These are phyloP conservation scores for Aureobasidium sp. DNA, from an alignment of 2,329 filamentous ascomycete species.

Conservation along the genomic window DNA sequence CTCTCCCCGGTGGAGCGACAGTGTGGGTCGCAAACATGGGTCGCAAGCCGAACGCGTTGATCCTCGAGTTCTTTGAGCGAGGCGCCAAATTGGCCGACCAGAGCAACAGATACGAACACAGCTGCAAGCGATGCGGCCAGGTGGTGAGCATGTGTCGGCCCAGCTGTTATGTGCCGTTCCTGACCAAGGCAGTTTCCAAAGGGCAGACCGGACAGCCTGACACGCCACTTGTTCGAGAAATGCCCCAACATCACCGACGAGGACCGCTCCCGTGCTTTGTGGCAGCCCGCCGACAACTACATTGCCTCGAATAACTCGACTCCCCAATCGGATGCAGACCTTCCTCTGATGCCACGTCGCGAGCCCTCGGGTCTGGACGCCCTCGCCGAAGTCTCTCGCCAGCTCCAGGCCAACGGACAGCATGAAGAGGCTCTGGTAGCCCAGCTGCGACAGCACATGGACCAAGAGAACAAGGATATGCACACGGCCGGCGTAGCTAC, in stretches of 20 bases:
- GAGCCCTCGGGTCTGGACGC: conserved; percentile 66
- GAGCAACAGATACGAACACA: conserved; percentile 87
- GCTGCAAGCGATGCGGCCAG: conserved; percentile 80
- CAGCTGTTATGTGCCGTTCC: conserved; percentile 19
- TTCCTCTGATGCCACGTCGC: conserved; percentile 11
- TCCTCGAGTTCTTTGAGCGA: conserved; percentile 81
- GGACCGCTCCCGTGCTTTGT: conserved; percentile 38
- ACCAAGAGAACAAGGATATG: conserved; percentile 15
- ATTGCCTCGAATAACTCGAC: neutral
- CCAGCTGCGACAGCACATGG: conserved; percentile 18
- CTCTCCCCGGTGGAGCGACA: conserved; percentile 1
- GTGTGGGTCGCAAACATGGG: conserved; percentile 51
- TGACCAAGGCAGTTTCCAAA: conserved; percentile 59
- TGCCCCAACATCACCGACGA: conserved; percentile 60
- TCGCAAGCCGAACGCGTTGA: conserved; percentile 74
- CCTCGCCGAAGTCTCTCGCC: conserved; percentile 78
- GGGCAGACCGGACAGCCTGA: conserved; percentile 76
- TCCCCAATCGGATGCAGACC: neutral
- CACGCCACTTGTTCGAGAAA: conserved; percentile 75
- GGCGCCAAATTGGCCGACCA: conserved; percentile 81
- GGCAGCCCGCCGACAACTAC: conserved; percentile 15
- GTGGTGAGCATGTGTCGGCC: conserved; percentile 37
- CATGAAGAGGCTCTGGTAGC: conserved; percentile 16
- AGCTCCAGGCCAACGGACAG: conserved; percentile 34
- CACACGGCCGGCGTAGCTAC: neutral